These are phyloP conservation scores for Alternaria atra DNA, from an alignment of 2,329 filamentous ascomycete species.

Conservation along the genomic window DNA sequence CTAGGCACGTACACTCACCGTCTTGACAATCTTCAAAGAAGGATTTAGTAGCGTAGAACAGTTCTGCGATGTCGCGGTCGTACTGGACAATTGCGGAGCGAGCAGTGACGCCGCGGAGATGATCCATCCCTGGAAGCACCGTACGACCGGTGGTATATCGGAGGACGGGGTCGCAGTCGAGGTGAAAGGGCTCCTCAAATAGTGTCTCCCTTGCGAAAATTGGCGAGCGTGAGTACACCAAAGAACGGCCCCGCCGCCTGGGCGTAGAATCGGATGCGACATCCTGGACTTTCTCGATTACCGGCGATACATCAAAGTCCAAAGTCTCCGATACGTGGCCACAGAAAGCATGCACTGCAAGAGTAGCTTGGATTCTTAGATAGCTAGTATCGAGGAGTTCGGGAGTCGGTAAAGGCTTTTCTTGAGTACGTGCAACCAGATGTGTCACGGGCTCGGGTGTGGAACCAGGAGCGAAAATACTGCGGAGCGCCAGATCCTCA, in stretches of 20 bases:
- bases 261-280: neutral
- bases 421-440: no score
- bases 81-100: slow-evolving; percentile 8
- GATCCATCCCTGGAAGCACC: slow-evolving; percentile 14
- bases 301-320: neutral
- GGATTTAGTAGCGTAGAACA: slow-evolving; percentile 10
- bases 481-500: neutral
- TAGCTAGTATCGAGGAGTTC: slow-evolving; percentile 4
- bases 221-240: neutral
- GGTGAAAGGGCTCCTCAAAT: neutral
- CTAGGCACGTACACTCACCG: slow-evolving; percentile 11
- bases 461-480: neutral
- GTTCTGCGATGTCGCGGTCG: slow-evolving; percentile 9
- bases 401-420: no score
- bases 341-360: neutral
- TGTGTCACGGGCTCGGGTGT: neutral
- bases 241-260: neutral
- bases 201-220: no score
- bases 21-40: slow-evolving; percentile 12
- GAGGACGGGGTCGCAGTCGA: slow-evolving; percentile 8
- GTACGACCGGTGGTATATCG: neutral
- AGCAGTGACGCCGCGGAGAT: slow-evolving; percentile 1
- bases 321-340: neutral
- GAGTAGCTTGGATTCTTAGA: neutral
- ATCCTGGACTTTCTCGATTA: neutral